Evolutionary conservation across 306 rosid species (phyloP).

Genomic region (Albizia julibrissin): DNA sequence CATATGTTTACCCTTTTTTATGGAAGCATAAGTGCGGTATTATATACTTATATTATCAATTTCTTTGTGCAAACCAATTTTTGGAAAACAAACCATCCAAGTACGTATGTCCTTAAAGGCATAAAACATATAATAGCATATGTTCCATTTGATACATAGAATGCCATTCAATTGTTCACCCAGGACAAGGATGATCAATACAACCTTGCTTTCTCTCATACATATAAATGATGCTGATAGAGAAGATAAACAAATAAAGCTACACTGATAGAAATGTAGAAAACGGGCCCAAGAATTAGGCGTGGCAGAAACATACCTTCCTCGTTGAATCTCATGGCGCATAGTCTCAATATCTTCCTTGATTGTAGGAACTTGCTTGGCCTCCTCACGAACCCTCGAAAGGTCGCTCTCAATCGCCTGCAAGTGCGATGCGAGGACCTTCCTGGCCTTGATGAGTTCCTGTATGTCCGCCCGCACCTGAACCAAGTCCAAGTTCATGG

Average conservation of each 20-base stretch:
- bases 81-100: background rate
- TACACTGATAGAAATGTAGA: background rate
- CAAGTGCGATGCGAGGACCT: conserved; percentile 60
- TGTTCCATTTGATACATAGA: background rate
- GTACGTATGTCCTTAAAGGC: background rate
- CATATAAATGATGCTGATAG: background rate
- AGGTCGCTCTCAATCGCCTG: conserved; percentile 49
- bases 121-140: background rate
- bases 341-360: conserved; percentile 59
- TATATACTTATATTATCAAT: background rate
- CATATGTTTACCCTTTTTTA: background rate
- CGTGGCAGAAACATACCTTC: conserved; percentile 59
- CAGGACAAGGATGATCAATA: background rate
- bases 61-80: background rate
- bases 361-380: conserved; percentile 44
- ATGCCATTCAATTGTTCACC: background rate
- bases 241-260: background rate
- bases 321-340: conserved; percentile 68
- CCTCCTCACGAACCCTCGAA: conserved; percentile 43
- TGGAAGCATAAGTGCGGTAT: background rate
- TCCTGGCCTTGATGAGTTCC: conserved; percentile 40
- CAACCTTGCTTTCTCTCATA: background rate
- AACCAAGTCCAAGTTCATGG: conserved; percentile 58
- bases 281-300: background rate
- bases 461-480: conserved; percentile 56